These are phyloP conservation scores for Tuber calosporum DNA, from an alignment of 495 filamentous ascomycete genomes.

Conservation along the genomic window DNA sequence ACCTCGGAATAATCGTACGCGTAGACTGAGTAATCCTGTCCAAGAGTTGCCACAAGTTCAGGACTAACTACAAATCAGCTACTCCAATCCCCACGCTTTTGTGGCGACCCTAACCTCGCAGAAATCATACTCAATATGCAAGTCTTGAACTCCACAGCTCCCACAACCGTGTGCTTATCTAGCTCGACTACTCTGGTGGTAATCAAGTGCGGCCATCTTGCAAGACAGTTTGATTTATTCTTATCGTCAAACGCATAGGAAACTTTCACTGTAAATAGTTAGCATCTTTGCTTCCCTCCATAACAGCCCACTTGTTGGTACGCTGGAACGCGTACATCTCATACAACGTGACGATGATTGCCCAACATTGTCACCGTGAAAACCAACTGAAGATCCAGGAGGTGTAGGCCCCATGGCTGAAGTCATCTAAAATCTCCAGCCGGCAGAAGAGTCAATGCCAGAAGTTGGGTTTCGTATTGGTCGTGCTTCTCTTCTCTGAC, in stretches of 20 bases:
- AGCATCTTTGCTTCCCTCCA: constrained; percentile 13
- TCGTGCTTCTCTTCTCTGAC: not conserved
- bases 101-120: constrained; percentile 50
- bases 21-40: constrained; percentile 91
- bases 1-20: constrained; percentile 95
- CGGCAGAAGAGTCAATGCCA: constrained; percentile 23
- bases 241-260: constrained; percentile 93
- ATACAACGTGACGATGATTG: constrained; percentile 21
- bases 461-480: constrained; percentile 14
- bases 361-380: constrained; percentile 19
- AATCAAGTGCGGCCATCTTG: constrained; percentile 75
- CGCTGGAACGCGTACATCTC: constrained; percentile 35
- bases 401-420: constrained; percentile 33
- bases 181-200: constrained; percentile 70
- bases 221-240: constrained; percentile 81
- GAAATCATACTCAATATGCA: constrained; percentile 81
- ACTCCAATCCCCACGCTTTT: constrained; percentile 19
- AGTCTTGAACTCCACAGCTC: constrained; percentile 80
- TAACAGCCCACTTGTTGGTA: constrained; percentile 14
- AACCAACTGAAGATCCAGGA: constrained; percentile 28
- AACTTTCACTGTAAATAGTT: constrained; percentile 65
- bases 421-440: constrained; percentile 34
- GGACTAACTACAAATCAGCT: constrained; percentile 54
- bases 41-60: constrained; percentile 73
- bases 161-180: constrained; percentile 70